Evolutionary conservation across 805 yeast species (phyloP), one percentile per base, ranked within the genome.

Genomic region (Nakazawaea sp.): DNA sequence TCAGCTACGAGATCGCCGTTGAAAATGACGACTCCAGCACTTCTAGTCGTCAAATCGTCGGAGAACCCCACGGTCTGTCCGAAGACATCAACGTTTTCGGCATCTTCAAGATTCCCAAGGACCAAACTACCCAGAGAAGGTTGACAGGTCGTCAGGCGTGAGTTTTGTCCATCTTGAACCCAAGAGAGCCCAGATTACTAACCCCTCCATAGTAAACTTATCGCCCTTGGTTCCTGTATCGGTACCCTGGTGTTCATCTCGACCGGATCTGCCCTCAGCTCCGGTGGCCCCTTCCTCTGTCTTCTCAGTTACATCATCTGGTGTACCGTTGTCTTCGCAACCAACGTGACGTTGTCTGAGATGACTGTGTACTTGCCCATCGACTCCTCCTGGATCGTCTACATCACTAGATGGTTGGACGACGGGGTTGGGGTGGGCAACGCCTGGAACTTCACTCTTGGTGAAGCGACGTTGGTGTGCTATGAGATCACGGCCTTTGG

Each of bases 241-340:
- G 94, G 94, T 27, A 80, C 90, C 2, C 90, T 84, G 7, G 60
- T 84, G 5, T 84, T 84, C 46, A 87, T 82, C 4, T 72, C 85
- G 18, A 79, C 81, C 39, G 88, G 88, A 11, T 58, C 65, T 33
- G 82, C 77, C 1, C 58, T 85, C 21, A 63, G 69, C 21, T 64
- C 68, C 30, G 88, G 83, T 35, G 94, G 94, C 1, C 81, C 90
- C 0, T 81, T 74, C 5, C 74, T 73, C 31, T 59, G 84, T 32
- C 56, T 85, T n/a, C 51, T 84, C 4, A 79, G 78, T 0, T 84
- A 81, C 51, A 53, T 73, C 1, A 39, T 78, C 12, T 82, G 90
- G 85, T 78, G 84, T 44, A 51, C 81, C 21, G 81, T 89, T 1
- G 75, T 84, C 28, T 62, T 81, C 32, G 63, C 73, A 41, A 72